These are phyloP conservation scores for Rhizophlyctis rosea DNA, from an alignment of 192 early-diverging fungal genomes.

Conservation along the genomic window DNA sequence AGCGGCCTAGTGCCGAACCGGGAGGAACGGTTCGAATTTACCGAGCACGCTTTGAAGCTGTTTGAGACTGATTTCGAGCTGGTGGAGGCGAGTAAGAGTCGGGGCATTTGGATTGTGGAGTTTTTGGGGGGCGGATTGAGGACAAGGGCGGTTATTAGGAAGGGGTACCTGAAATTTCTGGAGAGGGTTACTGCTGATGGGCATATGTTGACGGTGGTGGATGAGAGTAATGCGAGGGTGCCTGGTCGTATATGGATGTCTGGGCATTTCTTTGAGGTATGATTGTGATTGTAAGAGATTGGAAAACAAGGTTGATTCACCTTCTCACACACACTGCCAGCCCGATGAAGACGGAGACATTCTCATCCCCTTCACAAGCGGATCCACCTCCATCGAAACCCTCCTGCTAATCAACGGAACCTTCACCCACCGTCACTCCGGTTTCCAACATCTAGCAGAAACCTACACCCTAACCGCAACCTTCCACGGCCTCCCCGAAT, in stretches of 20 bases:
- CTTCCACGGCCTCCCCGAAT: not conserved
- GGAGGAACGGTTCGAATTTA: not conserved
- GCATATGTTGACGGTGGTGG: not conserved
- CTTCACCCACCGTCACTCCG: not conserved
- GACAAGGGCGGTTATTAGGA: not conserved
- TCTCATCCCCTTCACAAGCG: not conserved
- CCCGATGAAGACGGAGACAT: conserved; percentile 1
- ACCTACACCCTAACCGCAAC: not conserved
- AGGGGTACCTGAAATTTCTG: not conserved
- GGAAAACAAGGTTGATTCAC: too few relatives aligned
- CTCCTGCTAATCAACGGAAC: not conserved
- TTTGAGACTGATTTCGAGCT: not conserved
- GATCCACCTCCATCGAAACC: not conserved
- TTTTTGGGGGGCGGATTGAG: not conserved
- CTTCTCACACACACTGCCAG: not conserved
- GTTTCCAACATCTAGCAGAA: not conserved
- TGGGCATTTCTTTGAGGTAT: not conserved
- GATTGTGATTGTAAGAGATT: not conserved
- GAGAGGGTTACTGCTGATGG: not conserved
- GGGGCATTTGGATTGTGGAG: not conserved
- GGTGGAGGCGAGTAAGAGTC: not conserved
- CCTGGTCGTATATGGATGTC: not conserved
- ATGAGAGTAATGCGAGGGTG: not conserved
- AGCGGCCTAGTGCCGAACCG: not conserved
- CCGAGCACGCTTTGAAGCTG: not conserved